Evolutionary conservation across 768 basidiomycete species (phyloP).

Genomic region (Trametopsis cervina): DNA sequence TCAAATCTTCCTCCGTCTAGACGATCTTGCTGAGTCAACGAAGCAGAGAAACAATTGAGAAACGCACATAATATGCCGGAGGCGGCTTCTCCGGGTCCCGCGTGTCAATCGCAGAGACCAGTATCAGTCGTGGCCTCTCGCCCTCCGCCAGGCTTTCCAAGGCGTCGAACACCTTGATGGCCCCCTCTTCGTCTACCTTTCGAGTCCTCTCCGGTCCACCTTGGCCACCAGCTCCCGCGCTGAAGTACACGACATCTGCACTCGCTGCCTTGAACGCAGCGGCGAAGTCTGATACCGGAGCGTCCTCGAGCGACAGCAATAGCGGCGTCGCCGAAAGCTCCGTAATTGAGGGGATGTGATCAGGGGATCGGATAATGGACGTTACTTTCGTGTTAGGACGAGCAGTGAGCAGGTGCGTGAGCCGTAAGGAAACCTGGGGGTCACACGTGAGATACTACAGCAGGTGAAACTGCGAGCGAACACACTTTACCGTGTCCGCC

Average conservation of each 20-base stretch:
- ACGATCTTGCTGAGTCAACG: background rate
- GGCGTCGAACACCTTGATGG: slow-evolving; percentile 64
- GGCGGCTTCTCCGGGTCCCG: slow-evolving; percentile 38
- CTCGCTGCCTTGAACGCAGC: slow-evolving; percentile 30
- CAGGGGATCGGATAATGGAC: slow-evolving; percentile 47
- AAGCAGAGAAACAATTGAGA: background rate
- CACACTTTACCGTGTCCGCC: slow-evolving; percentile 48
- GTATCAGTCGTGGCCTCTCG: slow-evolving; percentile 44
- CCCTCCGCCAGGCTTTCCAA: slow-evolving; percentile 42
- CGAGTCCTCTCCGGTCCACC: slow-evolving; percentile 48
- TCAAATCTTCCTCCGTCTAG: slow-evolving; percentile 42
- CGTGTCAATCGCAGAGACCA: slow-evolving; percentile 55
- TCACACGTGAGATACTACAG: slow-evolving; percentile 7
- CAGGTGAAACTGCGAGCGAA: background rate
- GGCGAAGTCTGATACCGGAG: slow-evolving; percentile 38
- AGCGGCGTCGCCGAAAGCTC: slow-evolving; percentile 33
- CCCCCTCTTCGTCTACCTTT: slow-evolving; percentile 55
- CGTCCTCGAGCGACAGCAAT: slow-evolving; percentile 51
- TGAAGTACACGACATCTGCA: slow-evolving; percentile 30
- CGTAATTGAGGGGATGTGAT: slow-evolving; percentile 42
- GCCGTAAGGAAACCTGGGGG: slow-evolving; percentile 37
- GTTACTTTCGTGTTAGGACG: slow-evolving; percentile 33
- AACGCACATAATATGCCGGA: slow-evolving; percentile 45
- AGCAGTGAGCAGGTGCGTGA: slow-evolving; percentile 39
- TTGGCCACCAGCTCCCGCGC: slow-evolving; percentile 50